These are phyloP conservation scores for Diaporthe sp. DNA, from an alignment of 2,329 filamentous ascomycete genomes.

Conservation along the genomic window DNA sequence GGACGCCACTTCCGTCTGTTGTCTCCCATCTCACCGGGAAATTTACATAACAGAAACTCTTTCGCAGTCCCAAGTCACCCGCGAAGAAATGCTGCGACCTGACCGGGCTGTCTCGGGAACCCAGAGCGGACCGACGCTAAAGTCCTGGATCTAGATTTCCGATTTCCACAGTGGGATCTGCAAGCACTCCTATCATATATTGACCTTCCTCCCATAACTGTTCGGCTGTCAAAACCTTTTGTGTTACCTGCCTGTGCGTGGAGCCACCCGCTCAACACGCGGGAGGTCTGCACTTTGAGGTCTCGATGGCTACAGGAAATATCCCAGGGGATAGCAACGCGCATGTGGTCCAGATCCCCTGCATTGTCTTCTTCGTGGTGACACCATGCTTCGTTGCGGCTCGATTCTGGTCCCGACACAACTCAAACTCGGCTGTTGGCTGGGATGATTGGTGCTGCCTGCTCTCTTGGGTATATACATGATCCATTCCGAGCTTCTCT, in stretches of 20 bases:
- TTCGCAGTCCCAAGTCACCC: background rate
- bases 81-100: background rate
- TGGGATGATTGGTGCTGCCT: constrained; percentile 21
- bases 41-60: background rate
- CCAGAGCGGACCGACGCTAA: background rate
- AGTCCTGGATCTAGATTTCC: no score
- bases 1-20: background rate
- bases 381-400: constrained; percentile 1
- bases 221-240: no score
- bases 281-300: background rate
- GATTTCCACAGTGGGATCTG: background rate
- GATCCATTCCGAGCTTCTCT: background rate
- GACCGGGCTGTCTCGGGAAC: background rate
- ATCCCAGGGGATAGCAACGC: constrained; percentile 14
- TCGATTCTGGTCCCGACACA: constrained; percentile 16
- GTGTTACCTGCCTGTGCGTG: background rate
- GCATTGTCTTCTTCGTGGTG: constrained; percentile 17
- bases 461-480: background rate
- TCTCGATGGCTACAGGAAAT: constrained; percentile 2
- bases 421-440: background rate
- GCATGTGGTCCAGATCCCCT: constrained; percentile 11
- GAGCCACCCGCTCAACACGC: background rate
- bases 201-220: background rate
- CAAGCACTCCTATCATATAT: background rate
- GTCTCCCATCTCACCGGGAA: background rate